A percentile compares a stretch with the other conserved stretches of the same genome.
Evolutionary conservation across 2,329 filamentous ascomycete species (phyloP).

Genomic region (Grosmannia huntii): DNA sequence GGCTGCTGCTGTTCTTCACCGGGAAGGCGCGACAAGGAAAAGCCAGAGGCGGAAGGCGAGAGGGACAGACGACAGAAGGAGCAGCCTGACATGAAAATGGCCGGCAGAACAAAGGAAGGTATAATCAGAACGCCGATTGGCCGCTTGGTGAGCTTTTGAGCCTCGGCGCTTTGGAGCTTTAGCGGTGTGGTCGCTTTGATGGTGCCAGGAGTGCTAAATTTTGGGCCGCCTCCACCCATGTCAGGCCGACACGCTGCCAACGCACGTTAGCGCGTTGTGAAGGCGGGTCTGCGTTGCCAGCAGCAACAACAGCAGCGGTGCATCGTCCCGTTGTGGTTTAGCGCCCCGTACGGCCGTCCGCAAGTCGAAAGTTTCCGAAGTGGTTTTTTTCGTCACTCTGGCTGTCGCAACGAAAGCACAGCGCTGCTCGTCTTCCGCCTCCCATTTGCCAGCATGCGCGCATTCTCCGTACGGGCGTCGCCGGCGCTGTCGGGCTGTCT

Average conservation of each 20-base stretch:
- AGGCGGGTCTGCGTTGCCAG: slow-evolving; percentile 2
- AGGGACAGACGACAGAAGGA: neutral
- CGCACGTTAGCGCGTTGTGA: neutral
- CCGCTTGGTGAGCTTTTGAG: neutral
- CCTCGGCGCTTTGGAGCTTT: neutral
- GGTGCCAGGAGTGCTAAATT: neutral
- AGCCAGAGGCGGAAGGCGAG: neutral
- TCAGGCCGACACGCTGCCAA: neutral
- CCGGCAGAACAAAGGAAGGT: too few relatives aligned
- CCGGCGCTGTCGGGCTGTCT: neutral
- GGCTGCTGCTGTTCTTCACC: neutral
- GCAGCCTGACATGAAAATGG: neutral
- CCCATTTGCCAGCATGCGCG: slow-evolving; percentile 5
- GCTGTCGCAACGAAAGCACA: neutral
- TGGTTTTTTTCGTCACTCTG: neutral
- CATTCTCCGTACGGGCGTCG: slow-evolving; percentile 4
- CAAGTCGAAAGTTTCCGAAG: neutral
- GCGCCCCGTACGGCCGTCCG: neutral
- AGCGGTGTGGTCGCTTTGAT: neutral
- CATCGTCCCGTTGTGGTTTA: neutral
- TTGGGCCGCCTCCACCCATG: neutral
- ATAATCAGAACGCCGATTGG: neutral
- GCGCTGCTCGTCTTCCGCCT: neutral
- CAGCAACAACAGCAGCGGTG: neutral
- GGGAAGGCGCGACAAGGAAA: neutral